Evolutionary conservation across 768 basidiomycete genomes (phyloP).

Genomic region (Leccinum uliginosum): DNA sequence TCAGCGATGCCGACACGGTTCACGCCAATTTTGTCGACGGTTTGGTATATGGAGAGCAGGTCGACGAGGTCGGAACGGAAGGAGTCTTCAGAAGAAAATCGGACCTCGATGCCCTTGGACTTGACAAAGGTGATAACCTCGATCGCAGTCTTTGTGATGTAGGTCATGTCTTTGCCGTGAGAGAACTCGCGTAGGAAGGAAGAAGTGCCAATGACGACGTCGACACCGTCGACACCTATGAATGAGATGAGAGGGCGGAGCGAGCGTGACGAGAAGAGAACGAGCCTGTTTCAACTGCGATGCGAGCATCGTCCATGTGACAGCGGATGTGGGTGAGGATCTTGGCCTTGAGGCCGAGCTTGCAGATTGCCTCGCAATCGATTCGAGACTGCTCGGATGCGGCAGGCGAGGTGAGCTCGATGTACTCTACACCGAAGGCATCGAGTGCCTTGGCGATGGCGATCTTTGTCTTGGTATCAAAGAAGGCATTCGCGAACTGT

Average conservation of each 20-base stretch:
- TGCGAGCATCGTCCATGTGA: constrained; percentile 99
- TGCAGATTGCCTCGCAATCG: constrained; percentile 99
- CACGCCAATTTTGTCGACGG: constrained; percentile 98
- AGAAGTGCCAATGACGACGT: constrained; percentile 98
- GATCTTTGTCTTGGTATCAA: constrained; percentile 99
- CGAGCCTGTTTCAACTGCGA: constrained; percentile 95
- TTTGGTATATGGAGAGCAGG: constrained; percentile 96
- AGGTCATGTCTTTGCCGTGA: constrained; percentile 99
- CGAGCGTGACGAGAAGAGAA: background rate
- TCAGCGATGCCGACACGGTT: constrained; percentile 99
- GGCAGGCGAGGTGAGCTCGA: constrained; percentile 96
- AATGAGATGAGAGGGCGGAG: background rate
- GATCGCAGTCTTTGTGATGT: constrained; percentile 98
- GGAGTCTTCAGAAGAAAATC: constrained; percentile 99
- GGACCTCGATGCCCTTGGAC: constrained; percentile 98
- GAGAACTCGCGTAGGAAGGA: constrained; percentile 99
- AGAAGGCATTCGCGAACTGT: constrained; percentile 99
- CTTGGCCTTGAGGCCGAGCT: constrained; percentile 93
- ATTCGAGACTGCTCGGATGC: constrained; percentile 92
- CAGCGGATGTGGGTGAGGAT: constrained; percentile 99
- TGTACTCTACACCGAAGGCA: constrained; percentile 99
- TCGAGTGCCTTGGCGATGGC: constrained; percentile 97
- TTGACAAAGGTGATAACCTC: constrained; percentile 99
- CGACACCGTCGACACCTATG: constrained; percentile 94
- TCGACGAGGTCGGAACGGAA: constrained; percentile 99